Evolutionary conservation across 2,329 filamentous ascomycete genomes (phyloP).

Genomic region (Colletotrichum spinosum): DNA sequence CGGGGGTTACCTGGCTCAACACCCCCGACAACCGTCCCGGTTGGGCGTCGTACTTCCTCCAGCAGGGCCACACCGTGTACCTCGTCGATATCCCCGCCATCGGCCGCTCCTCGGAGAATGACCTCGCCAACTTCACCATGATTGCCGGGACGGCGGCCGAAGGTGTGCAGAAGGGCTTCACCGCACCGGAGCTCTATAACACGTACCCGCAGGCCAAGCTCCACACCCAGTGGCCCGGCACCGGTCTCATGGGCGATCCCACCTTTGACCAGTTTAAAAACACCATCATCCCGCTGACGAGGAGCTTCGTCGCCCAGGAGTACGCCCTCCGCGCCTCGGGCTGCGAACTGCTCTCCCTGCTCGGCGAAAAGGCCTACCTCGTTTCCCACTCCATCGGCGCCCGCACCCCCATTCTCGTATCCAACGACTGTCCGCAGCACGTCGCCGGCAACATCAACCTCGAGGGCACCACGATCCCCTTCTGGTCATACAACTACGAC

Average conservation of each 20-base stretch:
- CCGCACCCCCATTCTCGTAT: constrained; percentile 38
- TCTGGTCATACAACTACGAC: constrained; percentile 40
- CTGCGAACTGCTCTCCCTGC: constrained; percentile 45
- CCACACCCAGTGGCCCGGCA: constrained; percentile 55
- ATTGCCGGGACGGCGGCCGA: constrained; percentile 36
- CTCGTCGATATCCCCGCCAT: constrained; percentile 55
- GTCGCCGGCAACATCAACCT: constrained; percentile 44
- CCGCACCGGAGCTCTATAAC: constrained; percentile 42
- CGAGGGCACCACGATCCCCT: constrained; percentile 44
- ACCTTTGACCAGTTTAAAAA: constrained; percentile 45
- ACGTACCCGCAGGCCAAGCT: constrained; percentile 42
- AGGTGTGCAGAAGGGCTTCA: constrained; percentile 47
- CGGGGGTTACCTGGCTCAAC: constrained; percentile 48
- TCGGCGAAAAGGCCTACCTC: constrained; percentile 44
- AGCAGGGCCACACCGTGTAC: constrained; percentile 55
- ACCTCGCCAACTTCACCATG: constrained; percentile 38
- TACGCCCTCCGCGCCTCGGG: constrained; percentile 44
- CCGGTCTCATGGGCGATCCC: constrained; percentile 42
- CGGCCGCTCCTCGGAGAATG: constrained; percentile 49
- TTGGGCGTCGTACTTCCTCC: constrained; percentile 59
- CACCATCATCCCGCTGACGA: constrained; percentile 43
- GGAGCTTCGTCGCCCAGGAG: constrained; percentile 44
- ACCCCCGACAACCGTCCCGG: constrained; percentile 60
- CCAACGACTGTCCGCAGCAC: constrained; percentile 44
- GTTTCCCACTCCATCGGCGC: constrained; percentile 47